Conservation (phyloP, 345 rosid species). For the Punica granatum region DNA sequence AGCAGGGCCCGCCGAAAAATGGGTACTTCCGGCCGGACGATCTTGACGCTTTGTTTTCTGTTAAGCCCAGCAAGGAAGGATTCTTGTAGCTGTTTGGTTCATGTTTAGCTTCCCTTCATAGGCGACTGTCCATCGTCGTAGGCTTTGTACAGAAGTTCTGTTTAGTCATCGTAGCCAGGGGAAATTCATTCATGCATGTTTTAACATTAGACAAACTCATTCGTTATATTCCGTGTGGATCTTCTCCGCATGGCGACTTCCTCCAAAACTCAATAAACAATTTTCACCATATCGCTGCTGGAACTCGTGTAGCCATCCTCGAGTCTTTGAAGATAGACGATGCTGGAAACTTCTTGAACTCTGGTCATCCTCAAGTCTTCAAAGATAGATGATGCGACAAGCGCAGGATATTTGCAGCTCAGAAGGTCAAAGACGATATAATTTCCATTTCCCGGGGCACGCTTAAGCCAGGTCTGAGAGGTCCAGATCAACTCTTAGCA, state of each 20-base stretch:
- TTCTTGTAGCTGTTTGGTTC: neutral
- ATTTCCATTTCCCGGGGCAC: too few species aligned
- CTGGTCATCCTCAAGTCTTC: too few species aligned
- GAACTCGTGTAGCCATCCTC: neutral
- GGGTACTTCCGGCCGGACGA: conserved; percentile 72
- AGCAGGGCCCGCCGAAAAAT: conserved; percentile 44
- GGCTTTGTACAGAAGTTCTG: neutral
- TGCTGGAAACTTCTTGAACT: too few species aligned
- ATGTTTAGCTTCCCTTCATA: neutral
- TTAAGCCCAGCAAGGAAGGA: conserved; percentile 25
- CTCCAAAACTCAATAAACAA: neutral
- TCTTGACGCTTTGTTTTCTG: conserved; percentile 46
- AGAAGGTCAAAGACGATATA: too few species aligned
- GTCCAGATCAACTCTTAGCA: too few species aligned
- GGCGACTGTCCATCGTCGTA: neutral
- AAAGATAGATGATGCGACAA: too few species aligned
- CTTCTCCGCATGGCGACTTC: neutral
- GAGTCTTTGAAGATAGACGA: neutral
- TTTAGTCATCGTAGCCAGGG: neutral
- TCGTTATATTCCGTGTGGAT: neutral
- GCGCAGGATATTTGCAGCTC: too few species aligned
- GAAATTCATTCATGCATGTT: neutral
- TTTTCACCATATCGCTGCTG: neutral
- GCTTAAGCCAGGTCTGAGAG: too few species aligned
- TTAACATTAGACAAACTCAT: neutral